These are phyloP conservation scores for Cornus controversa DNA, from an alignment of 148 eudicot genomes.

Conservation along the genomic window DNA sequence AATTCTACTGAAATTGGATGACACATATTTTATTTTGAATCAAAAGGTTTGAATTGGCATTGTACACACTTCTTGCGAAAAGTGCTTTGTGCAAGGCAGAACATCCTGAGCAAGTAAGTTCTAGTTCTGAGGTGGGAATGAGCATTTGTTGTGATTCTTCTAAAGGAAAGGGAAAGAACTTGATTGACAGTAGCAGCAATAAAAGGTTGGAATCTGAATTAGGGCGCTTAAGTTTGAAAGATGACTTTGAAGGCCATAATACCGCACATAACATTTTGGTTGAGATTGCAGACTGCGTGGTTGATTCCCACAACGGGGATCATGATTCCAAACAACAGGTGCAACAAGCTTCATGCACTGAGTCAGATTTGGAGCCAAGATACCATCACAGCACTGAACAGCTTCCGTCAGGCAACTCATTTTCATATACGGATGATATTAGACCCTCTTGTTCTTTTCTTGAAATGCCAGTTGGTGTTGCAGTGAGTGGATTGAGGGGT, in stretches of 20 bases:
- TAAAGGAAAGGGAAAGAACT: slow-evolving; percentile 42
- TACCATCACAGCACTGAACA: slow-evolving; percentile 37
- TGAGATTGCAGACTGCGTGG: slow-evolving; percentile 31
- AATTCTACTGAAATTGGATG: slow-evolving; percentile 15
- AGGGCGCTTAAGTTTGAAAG: slow-evolving; percentile 40
- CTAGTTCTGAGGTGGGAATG: slow-evolving; percentile 34
- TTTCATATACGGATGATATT: slow-evolving; percentile 43
- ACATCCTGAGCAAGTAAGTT: slow-evolving; percentile 41
- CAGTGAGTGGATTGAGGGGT: slow-evolving; percentile 35
- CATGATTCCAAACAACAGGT: slow-evolving; percentile 33
- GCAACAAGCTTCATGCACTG: slow-evolving; percentile 39
- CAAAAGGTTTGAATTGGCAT: slow-evolving; percentile 90
- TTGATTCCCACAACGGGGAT: slow-evolving; percentile 39
- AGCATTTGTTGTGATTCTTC: slow-evolving; percentile 38
- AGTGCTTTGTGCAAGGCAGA: slow-evolving; percentile 51
- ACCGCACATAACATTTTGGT: slow-evolving; percentile 32
- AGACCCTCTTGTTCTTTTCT: slow-evolving; percentile 54
- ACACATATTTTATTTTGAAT: slow-evolving; percentile 16
- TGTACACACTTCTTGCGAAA: slow-evolving; percentile 67
- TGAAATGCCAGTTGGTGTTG: slow-evolving; percentile 45
- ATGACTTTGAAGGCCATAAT: slow-evolving; percentile 28
- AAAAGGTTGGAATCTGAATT: slow-evolving; percentile 45
- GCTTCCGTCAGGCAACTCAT: slow-evolving; percentile 45
- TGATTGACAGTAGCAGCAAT: slow-evolving; percentile 35
- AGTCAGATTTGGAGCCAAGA: slow-evolving; percentile 45